Percentiles rank a stretch among this genome's conserved stretches.
These are phyloP conservation scores for Aspergillus sojae DNA, from an alignment of 2,329 filamentous ascomycete species.

Conservation along the genomic window DNA sequence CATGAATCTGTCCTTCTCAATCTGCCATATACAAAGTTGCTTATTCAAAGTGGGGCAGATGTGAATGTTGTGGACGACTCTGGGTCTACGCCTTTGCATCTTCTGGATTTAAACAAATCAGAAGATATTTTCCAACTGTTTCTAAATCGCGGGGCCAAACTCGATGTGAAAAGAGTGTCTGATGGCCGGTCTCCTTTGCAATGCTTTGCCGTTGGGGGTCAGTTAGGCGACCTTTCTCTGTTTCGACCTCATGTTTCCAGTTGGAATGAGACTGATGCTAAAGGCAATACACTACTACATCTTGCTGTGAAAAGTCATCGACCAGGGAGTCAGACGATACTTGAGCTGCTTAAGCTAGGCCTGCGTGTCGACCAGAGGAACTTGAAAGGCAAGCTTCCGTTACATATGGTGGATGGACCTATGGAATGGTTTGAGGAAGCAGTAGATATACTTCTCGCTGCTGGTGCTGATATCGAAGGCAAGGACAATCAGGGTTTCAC, in stretches of 20 bases:
- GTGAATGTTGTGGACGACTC: constrained; percentile 9
- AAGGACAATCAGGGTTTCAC: constrained; percentile 19
- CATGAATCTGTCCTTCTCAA: not conserved
- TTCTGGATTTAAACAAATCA: constrained; percentile 4
- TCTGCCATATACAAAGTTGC: not conserved
- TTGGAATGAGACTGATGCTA: constrained; percentile 14
- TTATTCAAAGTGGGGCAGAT: constrained; percentile 13
- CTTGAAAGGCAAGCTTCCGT: constrained; percentile 3
- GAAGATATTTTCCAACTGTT: constrained; percentile 12
- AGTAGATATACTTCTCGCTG: constrained; percentile 11
- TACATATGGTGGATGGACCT: not conserved
- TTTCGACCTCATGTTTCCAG: constrained; percentile 15
- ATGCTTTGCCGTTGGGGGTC: constrained; percentile 5
- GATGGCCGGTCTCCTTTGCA: constrained; percentile 20
- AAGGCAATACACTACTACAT: constrained; percentile 24
- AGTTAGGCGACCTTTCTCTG: constrained; percentile 16
- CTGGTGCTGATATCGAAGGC: constrained; percentile 21
- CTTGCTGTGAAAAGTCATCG: constrained; percentile 1
- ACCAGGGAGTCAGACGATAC: not conserved
- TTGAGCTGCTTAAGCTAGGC: constrained; percentile 7
- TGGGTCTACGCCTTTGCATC: constrained; percentile 16
- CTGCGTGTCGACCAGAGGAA: constrained; percentile 3
- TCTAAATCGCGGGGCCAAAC: constrained; percentile 17
- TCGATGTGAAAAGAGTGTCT: constrained; percentile 10
- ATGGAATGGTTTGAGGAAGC: not conserved